These are phyloP conservation scores for Kwoniella dendrophila DNA, from an alignment of 768 basidiomycete genomes.

Conservation along the genomic window DNA sequence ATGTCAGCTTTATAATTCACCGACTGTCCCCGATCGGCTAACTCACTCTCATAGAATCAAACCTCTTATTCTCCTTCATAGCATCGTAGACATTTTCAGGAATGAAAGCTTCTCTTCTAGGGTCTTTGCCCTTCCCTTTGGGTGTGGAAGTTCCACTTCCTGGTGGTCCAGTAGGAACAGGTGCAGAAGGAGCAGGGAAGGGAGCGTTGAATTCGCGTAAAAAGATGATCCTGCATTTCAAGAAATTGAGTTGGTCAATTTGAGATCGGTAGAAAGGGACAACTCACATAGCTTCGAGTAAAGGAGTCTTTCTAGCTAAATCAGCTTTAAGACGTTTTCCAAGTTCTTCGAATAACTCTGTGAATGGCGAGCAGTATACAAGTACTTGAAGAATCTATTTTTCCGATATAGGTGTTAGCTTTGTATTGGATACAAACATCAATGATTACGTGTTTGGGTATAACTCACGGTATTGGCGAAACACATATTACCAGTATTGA, in stretches of 20 bases:
- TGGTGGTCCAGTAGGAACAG: constrained; percentile 8
- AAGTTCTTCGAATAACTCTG: constrained; percentile 72
- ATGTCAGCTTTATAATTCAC: not conserved
- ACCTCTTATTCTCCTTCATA: constrained; percentile 88
- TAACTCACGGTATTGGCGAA: constrained; percentile 79
- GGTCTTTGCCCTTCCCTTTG: constrained; percentile 22
- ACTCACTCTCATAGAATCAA: constrained; percentile 86
- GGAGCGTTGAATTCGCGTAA: constrained; percentile 69
- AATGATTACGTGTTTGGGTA: not conserved
- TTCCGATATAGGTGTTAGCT: too few relatives aligned
- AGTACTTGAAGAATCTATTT: constrained; percentile 76
- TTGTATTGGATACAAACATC: not conserved
- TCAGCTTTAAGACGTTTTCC: constrained; percentile 62
- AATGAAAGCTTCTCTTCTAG: constrained; percentile 65
- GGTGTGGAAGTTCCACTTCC: constrained; percentile 23
- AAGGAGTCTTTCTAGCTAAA: constrained; percentile 54
- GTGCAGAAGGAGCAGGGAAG: constrained; percentile 18
- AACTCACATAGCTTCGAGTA: constrained; percentile 60
- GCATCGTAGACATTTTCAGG: constrained; percentile 87
- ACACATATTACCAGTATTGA: constrained; percentile 97
- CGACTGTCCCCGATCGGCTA: not conserved
- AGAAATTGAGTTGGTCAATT: constrained; percentile 57
- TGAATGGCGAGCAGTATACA: constrained; percentile 85
- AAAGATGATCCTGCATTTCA: constrained; percentile 60
- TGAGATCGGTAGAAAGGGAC: not conserved